phyloP scores from a whole-genome alignment of 169 alveolate species.

The Plasmodium inui region DNA sequence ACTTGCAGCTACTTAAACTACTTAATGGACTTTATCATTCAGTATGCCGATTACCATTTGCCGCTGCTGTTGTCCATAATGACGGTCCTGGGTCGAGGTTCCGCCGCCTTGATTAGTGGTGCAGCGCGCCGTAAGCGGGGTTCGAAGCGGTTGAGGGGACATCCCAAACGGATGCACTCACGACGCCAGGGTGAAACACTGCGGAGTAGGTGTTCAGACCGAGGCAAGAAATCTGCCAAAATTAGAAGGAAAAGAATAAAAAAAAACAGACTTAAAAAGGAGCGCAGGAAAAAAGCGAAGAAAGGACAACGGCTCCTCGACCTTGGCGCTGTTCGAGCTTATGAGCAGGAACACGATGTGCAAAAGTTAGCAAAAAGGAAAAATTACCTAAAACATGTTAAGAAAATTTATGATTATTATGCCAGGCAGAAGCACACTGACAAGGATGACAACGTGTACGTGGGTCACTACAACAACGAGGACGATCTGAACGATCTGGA shows the following conservation, averaged over 20 bases:
- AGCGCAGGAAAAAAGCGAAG: background rate
- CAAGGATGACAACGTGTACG: constrained; percentile 5
- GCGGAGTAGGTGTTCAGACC: background rate
- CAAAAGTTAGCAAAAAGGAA: constrained; percentile 17
- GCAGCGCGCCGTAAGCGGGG: background rate
- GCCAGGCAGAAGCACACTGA: background rate
- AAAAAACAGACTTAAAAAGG: background rate
- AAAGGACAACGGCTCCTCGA: background rate
- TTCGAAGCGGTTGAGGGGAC: background rate
- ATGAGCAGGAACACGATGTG: background rate
- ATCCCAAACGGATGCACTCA: background rate
- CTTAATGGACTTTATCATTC: constrained; percentile 28
- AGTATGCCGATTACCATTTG: constrained; percentile 70
- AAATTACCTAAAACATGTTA: constrained; percentile 57
- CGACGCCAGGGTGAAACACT: background rate
- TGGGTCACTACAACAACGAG: background rate
- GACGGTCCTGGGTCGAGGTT: background rate
- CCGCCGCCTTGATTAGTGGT: background rate
- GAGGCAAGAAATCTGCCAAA: background rate
- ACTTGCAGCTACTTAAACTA: constrained; percentile 29
- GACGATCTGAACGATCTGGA: background rate
- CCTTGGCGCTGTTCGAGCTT: constrained; percentile 15
- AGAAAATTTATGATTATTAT: constrained; percentile 21
- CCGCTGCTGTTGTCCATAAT: constrained; percentile 42
- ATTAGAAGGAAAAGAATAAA: background rate